Evolutionary conservation across 1,139 yeast genomes (phyloP).

Genomic region (Pichia norvegensis): DNA sequence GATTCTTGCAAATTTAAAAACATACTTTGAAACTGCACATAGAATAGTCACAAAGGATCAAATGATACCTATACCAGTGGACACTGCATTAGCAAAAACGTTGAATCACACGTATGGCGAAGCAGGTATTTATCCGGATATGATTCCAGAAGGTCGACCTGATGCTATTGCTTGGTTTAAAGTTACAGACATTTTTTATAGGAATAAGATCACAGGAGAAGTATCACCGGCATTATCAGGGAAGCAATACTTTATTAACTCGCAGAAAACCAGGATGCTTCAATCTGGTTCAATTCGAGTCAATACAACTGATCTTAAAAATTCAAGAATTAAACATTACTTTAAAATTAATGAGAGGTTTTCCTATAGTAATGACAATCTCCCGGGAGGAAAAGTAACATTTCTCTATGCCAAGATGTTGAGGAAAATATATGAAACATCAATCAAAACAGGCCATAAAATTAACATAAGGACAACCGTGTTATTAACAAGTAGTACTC

Average conservation of each 20-base stretch:
- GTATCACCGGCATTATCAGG: slow-evolving; percentile 27
- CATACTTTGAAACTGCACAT: slow-evolving; percentile 48
- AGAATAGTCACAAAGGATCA: slow-evolving; percentile 60
- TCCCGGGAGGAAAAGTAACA: slow-evolving; percentile 8
- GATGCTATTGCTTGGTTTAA: slow-evolving; percentile 85
- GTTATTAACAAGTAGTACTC: slow-evolving; percentile 56
- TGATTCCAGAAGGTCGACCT: slow-evolving; percentile 54
- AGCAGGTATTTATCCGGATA: slow-evolving; percentile 31
- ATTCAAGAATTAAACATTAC: slow-evolving; percentile 33
- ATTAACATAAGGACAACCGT: slow-evolving; percentile 48
- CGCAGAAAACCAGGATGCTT: slow-evolving; percentile 55
- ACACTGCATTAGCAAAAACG: slow-evolving; percentile 58
- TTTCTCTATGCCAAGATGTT: slow-evolving; percentile 51
- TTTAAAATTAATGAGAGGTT: slow-evolving; percentile 34
- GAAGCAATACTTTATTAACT: slow-evolving; percentile 53
- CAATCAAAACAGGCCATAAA: slow-evolving; percentile 26
- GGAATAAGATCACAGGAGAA: slow-evolving; percentile 27
- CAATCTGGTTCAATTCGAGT: slow-evolving; percentile 48
- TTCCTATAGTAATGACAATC: slow-evolving; percentile 21
- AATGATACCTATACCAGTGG: slow-evolving; percentile 69
- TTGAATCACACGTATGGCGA: slow-evolving; percentile 38
- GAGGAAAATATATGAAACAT: slow-evolving; percentile 42
- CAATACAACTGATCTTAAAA: slow-evolving; percentile 14
- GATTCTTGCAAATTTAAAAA: slow-evolving; percentile 55
- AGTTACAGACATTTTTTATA: slow-evolving; percentile 38